Evolutionary conservation across 176 grass and related monocot genomes (phyloP), one percentile per base, ranked within the genome.

Genomic region (Pontederia paniculata): DNA sequence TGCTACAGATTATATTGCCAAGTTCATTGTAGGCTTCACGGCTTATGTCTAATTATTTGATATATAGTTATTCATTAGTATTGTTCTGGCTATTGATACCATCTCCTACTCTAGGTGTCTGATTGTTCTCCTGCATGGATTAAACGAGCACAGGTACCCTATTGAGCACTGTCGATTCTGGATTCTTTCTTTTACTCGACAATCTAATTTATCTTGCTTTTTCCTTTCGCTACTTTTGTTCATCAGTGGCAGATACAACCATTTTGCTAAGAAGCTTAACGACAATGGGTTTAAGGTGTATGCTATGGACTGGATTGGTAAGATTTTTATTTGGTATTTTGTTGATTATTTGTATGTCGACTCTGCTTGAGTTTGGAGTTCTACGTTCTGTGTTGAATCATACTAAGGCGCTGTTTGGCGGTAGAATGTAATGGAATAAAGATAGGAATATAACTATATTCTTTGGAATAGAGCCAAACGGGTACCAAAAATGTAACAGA

Each of bases 271-370:
- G 56, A 73, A 81, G 45, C 84, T 96, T 55, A 96, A 86, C 69
- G 76, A 74, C 11, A 78, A 86, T 56, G 85, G 83, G 28, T 64
- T 96, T 66, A 96, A 89, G 79, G 90, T 89, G 61, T 84, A 86
- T 20, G 85, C 73, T 42, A 89, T 96, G 90, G 90, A 96, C 50
- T 96, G 90, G 90, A 96, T 72, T 16, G 90, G 90, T 96, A 71
- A 81, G 85, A 42, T 52, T 16, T 46, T 57, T 12, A 8, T 57
- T 16, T 21, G 1, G 18, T 17, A 2, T 14, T 37, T 46, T 58
- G 18, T 62, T 9, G 44, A 11, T 13, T 45, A 0, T 44, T 18
- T 7, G 0, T 42, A 10, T 1, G 16, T 8, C n/a, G 5, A 50
- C 48, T 37, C 1, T 37, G 1, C 7, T 37, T 37, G 28, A 37